Evolutionary conservation across 2,329 filamentous ascomycete species (phyloP).

Genomic region (Alternaria sp.): DNA sequence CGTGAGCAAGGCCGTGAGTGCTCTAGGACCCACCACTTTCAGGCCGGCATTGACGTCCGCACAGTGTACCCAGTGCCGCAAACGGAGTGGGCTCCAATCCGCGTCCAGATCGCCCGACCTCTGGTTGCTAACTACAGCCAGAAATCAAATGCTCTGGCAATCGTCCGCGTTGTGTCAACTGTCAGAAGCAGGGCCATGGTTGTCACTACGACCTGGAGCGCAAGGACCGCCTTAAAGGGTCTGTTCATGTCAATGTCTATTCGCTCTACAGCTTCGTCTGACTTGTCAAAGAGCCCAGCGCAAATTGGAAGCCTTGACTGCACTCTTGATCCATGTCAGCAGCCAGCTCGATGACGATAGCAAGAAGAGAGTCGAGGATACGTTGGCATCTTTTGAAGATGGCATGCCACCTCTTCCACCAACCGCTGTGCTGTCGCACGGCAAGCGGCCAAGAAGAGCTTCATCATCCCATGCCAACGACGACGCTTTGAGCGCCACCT

Average conservation of each 20-base stretch:
- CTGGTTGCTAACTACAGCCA: conserved; percentile 14
- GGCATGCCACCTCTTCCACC: conserved; percentile 10
- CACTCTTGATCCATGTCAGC: conserved; percentile 30
- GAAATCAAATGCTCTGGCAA: conserved; percentile 50
- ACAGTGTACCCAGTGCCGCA: conserved; percentile 32
- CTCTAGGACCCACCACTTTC: neutral
- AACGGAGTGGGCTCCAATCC: conserved; percentile 24
- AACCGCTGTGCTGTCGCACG: neutral
- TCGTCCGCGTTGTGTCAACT: conserved; percentile 45
- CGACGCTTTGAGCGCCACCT: conserved; percentile 3
- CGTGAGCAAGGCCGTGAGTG: conserved; percentile 29
- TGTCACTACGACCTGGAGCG: conserved; percentile 48
- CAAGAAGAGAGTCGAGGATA: conserved; percentile 20
- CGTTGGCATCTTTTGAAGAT: conserved; percentile 22
- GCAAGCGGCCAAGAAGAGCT: conserved; percentile 17
- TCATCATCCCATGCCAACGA: conserved; percentile 7
- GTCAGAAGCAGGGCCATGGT: conserved; percentile 31
- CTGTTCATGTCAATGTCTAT: conserved; percentile 1
- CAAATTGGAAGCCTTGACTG: conserved; percentile 27
- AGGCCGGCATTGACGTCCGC: conserved; percentile 7
- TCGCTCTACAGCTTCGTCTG: neutral
- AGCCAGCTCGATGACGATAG: conserved; percentile 21
- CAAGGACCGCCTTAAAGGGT: conserved; percentile 47
- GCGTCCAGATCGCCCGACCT: neutral
- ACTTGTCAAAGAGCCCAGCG: conserved; percentile 17